Conservation (phyloP, 345 rosid genomes). For the Eucalyptus viminalis region DNA sequence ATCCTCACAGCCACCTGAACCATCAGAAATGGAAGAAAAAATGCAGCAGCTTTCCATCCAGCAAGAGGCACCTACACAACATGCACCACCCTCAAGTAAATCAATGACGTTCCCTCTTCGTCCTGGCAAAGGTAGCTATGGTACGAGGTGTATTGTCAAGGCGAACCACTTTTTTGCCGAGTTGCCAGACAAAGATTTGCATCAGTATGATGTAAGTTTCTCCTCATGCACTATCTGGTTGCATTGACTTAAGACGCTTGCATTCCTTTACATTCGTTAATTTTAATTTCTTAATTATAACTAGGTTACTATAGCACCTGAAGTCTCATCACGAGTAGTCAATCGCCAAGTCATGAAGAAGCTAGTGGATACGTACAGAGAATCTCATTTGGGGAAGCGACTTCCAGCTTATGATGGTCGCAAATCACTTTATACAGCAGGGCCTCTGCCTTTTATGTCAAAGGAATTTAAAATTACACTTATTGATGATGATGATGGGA, state of each 20-base stretch:
- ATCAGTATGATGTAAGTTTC: conserved; percentile 34
- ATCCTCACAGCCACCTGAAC: conserved; percentile 32
- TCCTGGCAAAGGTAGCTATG: conserved; percentile 33
- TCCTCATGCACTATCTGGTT: background rate
- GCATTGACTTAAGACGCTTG: background rate
- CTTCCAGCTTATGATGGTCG: conserved; percentile 57
- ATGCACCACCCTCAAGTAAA: conserved; percentile 56
- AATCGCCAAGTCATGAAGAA: conserved; percentile 39
- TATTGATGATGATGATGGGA: conserved; percentile 36
- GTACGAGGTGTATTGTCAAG: conserved; percentile 28
- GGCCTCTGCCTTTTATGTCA: conserved; percentile 30
- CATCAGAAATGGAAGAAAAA: conserved; percentile 16
- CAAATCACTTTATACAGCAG: conserved; percentile 44
- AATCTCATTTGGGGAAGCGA: conserved; percentile 27
- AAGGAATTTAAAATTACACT: conserved; percentile 36
- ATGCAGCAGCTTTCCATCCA: conserved; percentile 39
- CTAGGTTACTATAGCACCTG: conserved; percentile 42
- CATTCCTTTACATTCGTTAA: background rate
- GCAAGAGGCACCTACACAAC: conserved; percentile 46
- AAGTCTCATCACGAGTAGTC: conserved; percentile 29
- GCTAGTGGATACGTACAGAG: conserved; percentile 19
- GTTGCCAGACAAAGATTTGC: conserved; percentile 31
- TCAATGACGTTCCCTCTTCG: conserved; percentile 37
- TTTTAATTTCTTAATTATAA: background rate
- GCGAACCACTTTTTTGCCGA: conserved; percentile 49